phyloP scores from a whole-genome alignment of 495 filamentous ascomycete species.

The Talaromyces trachyspermus region DNA sequence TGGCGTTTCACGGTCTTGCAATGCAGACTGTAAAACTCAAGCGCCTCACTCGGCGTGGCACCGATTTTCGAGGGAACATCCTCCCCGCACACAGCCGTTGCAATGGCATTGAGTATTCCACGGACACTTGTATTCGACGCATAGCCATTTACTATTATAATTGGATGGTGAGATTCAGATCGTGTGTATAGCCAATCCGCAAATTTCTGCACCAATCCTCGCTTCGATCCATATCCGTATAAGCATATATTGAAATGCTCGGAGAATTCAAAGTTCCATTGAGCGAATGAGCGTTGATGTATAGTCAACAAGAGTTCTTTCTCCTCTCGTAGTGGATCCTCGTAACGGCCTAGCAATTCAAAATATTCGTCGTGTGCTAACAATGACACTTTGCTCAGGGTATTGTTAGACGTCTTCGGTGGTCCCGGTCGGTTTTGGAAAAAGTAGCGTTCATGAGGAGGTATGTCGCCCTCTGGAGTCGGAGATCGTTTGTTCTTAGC shows the following conservation, averaged over 20 bases:
- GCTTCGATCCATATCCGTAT: conserved; percentile 89
- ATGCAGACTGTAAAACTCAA: conserved; percentile 55
- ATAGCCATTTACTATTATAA: conserved; percentile 88
- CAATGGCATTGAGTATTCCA: conserved; percentile 69
- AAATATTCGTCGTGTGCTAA: conserved; percentile 92
- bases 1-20: conserved; percentile 36
- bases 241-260: conserved; percentile 87
- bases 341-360: conserved; percentile 53
- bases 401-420: conserved; percentile 80
- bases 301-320: conserved; percentile 63
- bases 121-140: conserved; percentile 65
- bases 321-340: conserved; percentile 66
- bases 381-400: conserved; percentile 62
- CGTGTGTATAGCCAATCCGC: conserved; percentile 60
- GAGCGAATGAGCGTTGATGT: conserved; percentile 74
- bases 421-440: conserved; percentile 79
- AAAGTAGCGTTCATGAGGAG: conserved; percentile 87
- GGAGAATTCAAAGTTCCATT: conserved; percentile 88
- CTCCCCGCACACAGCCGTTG: conserved; percentile 54
- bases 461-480: conserved; percentile 71
- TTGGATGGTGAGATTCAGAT: conserved; percentile 32
- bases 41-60: conserved; percentile 55
- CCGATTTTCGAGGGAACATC: conserved; percentile 48
- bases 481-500: conserved; percentile 62
- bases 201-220: conserved; percentile 66